A percentile compares a stretch with the other conserved stretches of the same genome.
Conservation (phyloP, 345 rosid genomes). For the Dimocarpus longan region DNA sequence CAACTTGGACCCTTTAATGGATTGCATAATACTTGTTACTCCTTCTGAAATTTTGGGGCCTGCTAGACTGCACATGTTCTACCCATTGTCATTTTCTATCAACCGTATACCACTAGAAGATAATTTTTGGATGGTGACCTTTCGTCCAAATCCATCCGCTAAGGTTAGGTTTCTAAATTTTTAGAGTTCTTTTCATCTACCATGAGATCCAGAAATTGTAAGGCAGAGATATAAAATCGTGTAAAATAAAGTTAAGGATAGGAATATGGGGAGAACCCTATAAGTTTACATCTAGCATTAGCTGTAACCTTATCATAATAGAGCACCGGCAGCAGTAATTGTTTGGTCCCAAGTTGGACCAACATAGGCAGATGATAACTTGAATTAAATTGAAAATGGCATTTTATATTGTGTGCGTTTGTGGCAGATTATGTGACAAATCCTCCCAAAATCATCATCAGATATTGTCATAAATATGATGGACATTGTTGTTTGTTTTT, state of each 20-base stretch:
- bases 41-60: background rate
- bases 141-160: background rate
- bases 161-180: too few relatives aligned
- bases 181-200: too few relatives aligned
- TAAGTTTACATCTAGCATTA: background rate
- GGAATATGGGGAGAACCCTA: background rate
- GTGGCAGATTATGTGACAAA: background rate
- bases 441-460: background rate
- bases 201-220: background rate
- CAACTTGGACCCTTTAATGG: slow-evolving; percentile 7
- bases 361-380: background rate
- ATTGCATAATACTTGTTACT: background rate
- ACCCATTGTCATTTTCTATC: slow-evolving; percentile 23
- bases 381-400: background rate
- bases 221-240: too few relatives aligned
- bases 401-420: background rate
- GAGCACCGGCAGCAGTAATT: background rate
- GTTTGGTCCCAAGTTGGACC: background rate
- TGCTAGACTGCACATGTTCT: slow-evolving; percentile 17
- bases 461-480: background rate
- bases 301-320: background rate
- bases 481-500: background rate
- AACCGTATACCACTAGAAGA: background rate
- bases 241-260: background rate
- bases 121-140: slow-evolving; percentile 4